Evolutionary conservation across 345 rosid genomes (phyloP).

Genomic region (Geranium rotundifolium): DNA sequence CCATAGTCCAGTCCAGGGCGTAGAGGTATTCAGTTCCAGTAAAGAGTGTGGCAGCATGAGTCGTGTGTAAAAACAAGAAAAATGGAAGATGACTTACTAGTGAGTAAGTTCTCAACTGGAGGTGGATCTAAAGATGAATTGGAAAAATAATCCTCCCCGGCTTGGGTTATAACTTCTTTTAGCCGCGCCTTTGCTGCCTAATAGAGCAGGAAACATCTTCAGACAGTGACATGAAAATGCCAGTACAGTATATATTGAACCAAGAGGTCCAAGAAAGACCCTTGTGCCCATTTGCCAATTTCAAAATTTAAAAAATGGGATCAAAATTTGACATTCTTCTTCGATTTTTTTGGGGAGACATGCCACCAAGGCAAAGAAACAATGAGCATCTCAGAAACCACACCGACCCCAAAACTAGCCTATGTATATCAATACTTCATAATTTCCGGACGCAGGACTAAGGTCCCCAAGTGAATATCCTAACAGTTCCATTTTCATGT

Average conservation of each 20-base stretch:
- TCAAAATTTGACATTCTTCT: no score
- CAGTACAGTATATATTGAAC: no score
- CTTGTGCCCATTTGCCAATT: no score
- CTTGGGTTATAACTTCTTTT: slow-evolving; percentile 56
- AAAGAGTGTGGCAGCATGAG: not conserved
- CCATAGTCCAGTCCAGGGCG: not conserved
- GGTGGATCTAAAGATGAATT: slow-evolving; percentile 51
- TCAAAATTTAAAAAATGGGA: no score
- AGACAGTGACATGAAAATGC: not conserved
- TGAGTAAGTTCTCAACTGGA: slow-evolving; percentile 42
- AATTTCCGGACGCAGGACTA: no score
- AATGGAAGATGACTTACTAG: slow-evolving; percentile 37
- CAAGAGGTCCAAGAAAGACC: no score
- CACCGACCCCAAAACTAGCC: no score
- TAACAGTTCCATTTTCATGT: not conserved
- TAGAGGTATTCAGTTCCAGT: not conserved
- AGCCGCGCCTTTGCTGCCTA: slow-evolving; percentile 76
- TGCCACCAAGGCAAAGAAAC: no score
- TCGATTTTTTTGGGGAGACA: no score
- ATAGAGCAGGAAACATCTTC: slow-evolving; percentile 1
- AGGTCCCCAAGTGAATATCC: no score
- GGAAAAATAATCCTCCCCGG: slow-evolving; percentile 54
- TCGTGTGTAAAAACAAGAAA: not conserved
- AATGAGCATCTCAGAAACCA: no score
- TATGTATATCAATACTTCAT: no score